These are phyloP conservation scores for Dothideomycetes sp. DNA, from an alignment of 2,329 filamentous ascomycete genomes.

Conservation along the genomic window DNA sequence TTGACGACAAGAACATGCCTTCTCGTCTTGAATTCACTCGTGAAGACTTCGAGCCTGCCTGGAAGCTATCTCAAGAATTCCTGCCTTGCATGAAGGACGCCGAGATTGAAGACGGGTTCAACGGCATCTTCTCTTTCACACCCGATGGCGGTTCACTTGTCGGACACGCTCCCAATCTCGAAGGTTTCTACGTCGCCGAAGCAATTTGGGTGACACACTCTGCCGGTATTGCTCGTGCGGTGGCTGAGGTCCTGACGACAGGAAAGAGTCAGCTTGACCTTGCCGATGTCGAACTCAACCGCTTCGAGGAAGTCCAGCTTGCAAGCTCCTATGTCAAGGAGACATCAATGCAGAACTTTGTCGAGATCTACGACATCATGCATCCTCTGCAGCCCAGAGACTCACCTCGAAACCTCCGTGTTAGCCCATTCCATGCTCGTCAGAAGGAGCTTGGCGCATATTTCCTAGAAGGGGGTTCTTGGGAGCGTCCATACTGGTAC, in stretches of 20 bases:
- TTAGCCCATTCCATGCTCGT: constrained; percentile 49
- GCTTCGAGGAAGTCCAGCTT: constrained; percentile 54
- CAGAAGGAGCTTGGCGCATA: constrained; percentile 48
- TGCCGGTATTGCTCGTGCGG: constrained; percentile 51
- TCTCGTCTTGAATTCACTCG: constrained; percentile 52
- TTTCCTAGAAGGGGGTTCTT: constrained; percentile 51
- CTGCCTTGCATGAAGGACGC: constrained; percentile 44
- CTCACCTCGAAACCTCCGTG: constrained; percentile 49
- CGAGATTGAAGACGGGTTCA: constrained; percentile 52
- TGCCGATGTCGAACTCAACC: constrained; percentile 49
- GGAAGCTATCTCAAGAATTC: constrained; percentile 47
- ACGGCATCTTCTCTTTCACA: constrained; percentile 58
- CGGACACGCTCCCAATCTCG: constrained; percentile 48
- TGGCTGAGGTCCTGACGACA: constrained; percentile 50
- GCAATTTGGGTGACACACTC: constrained; percentile 61
- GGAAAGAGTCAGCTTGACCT: constrained; percentile 49
- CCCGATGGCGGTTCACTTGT: constrained; percentile 54
- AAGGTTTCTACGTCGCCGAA: constrained; percentile 56
- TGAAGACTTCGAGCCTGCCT: constrained; percentile 52
- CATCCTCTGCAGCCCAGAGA: constrained; percentile 51
- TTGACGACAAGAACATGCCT: constrained; percentile 54
- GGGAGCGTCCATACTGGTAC: constrained; percentile 57
- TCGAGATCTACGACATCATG: constrained; percentile 56
- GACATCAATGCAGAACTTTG: constrained; percentile 49
- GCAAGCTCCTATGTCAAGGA: constrained; percentile 47